These are phyloP conservation scores for Coelastrella sp. DNA, from an alignment of 139 green algal species.

Conservation along the genomic window DNA sequence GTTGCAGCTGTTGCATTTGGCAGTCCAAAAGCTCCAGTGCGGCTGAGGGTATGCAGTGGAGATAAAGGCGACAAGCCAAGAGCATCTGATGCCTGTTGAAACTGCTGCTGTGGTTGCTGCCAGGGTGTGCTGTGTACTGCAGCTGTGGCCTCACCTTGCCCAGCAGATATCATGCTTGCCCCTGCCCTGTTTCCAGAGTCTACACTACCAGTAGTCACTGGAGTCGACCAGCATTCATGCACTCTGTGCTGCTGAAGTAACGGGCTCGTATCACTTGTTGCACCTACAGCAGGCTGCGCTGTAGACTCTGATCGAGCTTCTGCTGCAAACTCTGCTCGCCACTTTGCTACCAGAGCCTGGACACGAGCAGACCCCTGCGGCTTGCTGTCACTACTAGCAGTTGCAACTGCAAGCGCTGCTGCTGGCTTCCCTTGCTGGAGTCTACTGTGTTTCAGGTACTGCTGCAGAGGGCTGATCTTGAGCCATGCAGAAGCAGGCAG, in stretches of 20 bases:
- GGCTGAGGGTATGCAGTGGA: not conserved
- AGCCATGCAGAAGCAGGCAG: slow-evolving; percentile 23
- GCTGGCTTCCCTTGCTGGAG: not conserved
- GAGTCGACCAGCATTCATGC: too few relatives aligned
- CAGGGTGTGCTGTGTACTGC: not conserved
- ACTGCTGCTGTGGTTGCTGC: not conserved
- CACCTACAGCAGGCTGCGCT: too few relatives aligned
- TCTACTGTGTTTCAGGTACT: slow-evolving; percentile 4
- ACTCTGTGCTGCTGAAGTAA: not conserved
- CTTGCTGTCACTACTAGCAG: not conserved
- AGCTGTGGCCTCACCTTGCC: too few relatives aligned
- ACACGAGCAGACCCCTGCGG: not conserved
- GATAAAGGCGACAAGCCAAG: not conserved
- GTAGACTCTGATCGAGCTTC: not conserved
- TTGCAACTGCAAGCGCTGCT: not conserved
- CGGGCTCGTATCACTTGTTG: not conserved
- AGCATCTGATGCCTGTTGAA: not conserved
- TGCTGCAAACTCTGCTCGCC: not conserved
- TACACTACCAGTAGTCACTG: too few relatives aligned
- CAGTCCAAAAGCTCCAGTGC: not conserved
- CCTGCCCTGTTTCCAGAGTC: too few relatives aligned
- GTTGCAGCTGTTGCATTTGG: not conserved
- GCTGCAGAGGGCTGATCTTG: not conserved
- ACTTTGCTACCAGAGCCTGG: not conserved
- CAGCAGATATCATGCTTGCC: too few relatives aligned